Percentiles rank a stretch among this genome's conserved stretches.
Evolutionary conservation across 2,329 filamentous ascomycete genomes (phyloP).

Genomic region (Rhexocercosporidium sp.): DNA sequence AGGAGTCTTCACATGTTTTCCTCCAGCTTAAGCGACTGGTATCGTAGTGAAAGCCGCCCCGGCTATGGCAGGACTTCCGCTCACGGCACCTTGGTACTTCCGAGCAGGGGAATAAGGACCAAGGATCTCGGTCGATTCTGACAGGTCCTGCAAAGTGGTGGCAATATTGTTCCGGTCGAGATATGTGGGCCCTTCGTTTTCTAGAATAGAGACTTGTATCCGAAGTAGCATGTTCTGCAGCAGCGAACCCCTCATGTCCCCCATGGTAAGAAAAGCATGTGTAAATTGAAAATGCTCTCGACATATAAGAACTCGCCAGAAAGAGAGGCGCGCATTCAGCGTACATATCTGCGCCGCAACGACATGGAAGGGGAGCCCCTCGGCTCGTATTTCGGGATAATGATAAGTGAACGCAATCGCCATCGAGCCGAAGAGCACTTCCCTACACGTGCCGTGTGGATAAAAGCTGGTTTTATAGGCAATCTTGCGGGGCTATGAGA

Average conservation of each 20-base stretch:
- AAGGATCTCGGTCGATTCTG: conserved; percentile 8
- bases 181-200: neutral
- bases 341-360: neutral
- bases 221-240: conserved; percentile 13
- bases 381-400: conserved; percentile 7
- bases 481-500: neutral
- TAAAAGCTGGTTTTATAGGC: neutral
- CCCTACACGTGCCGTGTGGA: neutral
- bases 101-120: neutral
- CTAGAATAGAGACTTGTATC: neutral
- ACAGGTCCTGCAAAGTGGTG: neutral
- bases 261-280: neutral
- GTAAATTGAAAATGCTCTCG: neutral
- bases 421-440: neutral
- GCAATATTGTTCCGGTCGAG: neutral
- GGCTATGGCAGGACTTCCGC: neutral
- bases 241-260: neutral
- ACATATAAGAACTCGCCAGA: conserved; percentile 3
- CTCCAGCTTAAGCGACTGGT: neutral
- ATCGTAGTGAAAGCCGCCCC: neutral
- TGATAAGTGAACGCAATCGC: neutral
- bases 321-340: conserved; percentile 2
- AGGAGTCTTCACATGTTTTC: neutral
- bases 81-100: neutral
- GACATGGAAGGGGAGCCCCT: conserved; percentile 7